phyloP scores from a whole-genome alignment of 306 rosid species.

The Pyrus bretschneideri region DNA sequence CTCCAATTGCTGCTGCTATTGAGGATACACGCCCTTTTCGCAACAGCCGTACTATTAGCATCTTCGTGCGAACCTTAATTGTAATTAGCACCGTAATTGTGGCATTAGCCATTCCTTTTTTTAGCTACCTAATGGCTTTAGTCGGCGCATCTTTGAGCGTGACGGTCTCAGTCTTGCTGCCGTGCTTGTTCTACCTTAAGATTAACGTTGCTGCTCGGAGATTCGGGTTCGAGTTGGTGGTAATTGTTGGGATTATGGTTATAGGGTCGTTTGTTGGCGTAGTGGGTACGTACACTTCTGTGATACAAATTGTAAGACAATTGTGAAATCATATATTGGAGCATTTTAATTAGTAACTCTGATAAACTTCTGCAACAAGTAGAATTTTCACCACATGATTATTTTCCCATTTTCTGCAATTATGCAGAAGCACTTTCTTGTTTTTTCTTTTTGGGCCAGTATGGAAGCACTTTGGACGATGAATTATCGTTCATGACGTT shows the following conservation, averaged over 20 bases:
- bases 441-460: no score
- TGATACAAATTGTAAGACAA: conserved; percentile 33
- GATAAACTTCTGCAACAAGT: background rate
- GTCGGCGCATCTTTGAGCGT: conserved; percentile 51
- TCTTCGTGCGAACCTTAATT: conserved; percentile 44
- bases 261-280: conserved; percentile 37
- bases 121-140: conserved; percentile 57
- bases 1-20: conserved; percentile 52
- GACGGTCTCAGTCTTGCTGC: conserved; percentile 37
- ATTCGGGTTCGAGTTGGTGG: conserved; percentile 39
- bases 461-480: background rate
- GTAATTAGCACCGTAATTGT: conserved; percentile 42
- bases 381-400: background rate
- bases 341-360: background rate
- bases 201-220: conserved; percentile 33
- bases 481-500: background rate
- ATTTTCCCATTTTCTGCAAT: background rate
- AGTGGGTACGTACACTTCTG: conserved; percentile 41
- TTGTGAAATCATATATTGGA: background rate
- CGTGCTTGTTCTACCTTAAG: conserved; percentile 66
- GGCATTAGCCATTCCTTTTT: conserved; percentile 53
- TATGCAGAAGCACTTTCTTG: background rate
- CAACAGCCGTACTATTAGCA: conserved; percentile 3
- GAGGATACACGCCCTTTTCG: conserved; percentile 30
- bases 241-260: conserved; percentile 35